Conservation (phyloP, 257 asterid genomes). For the Solanum arcanum region DNA sequence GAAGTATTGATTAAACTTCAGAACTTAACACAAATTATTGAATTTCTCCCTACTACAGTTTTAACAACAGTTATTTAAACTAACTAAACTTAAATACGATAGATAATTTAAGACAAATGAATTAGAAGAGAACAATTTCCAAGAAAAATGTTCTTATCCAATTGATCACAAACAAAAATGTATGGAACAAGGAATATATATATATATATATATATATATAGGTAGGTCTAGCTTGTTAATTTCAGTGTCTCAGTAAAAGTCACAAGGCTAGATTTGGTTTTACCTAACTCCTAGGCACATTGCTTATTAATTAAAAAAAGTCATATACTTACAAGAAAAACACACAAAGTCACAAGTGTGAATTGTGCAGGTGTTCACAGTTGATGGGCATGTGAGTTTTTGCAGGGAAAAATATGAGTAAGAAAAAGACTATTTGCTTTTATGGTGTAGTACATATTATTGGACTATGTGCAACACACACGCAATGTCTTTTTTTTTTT, state of each 20-base stretch:
- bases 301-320: neutral
- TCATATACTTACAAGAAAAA: neutral
- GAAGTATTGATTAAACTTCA: no score
- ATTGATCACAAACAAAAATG: neutral
- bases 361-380: neutral
- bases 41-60: neutral
- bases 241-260: neutral
- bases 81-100: no score
- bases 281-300: neutral
- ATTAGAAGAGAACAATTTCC: neutral
- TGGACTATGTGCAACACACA: neutral
- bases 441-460: neutral
- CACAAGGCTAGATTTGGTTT: neutral
- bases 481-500: neutral
- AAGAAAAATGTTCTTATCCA: neutral
- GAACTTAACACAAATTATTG: no score
- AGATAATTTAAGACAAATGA: no score
- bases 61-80: accelerated
- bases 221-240: neutral
- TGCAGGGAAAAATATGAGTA: neutral
- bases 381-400: neutral
- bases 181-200: neutral
- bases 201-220: neutral
- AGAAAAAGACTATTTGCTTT: neutral
- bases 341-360: neutral